These are phyloP conservation scores for Chrysopogon serrulatus DNA, from an alignment of 176 grass and related monocot genomes.

Conservation along the genomic window DNA sequence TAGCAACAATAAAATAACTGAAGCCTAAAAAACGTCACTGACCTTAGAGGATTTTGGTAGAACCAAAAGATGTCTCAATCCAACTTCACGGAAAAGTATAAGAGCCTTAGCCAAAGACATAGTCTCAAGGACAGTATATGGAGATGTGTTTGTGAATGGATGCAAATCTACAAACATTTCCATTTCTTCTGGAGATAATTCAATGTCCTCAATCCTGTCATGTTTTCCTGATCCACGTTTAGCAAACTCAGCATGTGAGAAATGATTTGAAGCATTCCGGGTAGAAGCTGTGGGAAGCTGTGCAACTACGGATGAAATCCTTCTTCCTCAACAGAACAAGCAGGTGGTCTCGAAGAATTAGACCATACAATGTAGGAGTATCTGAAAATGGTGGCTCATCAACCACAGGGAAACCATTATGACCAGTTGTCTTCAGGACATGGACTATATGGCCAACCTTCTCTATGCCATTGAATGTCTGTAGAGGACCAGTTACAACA, in stretches of 20 bases:
- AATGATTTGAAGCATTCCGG: slow-evolving; percentile 43
- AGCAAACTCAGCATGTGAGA: slow-evolving; percentile 68
- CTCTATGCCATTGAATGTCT: slow-evolving; percentile 68
- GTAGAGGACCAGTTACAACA: slow-evolving; percentile 85
- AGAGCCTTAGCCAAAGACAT: slow-evolving; percentile 96
- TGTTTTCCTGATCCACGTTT: slow-evolving; percentile 79
- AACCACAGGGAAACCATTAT: slow-evolving; percentile 88
- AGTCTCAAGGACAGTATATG: slow-evolving; percentile 94
- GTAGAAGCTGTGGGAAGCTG: slow-evolving; percentile 27
- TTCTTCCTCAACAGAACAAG: slow-evolving; percentile 92
- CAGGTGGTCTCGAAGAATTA: slow-evolving; percentile 75
- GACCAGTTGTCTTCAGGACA: slow-evolving; percentile 70
- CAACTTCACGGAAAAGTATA: slow-evolving; percentile 87
- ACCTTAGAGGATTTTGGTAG: slow-evolving; percentile 79
- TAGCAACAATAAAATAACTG: not conserved
- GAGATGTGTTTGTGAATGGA: slow-evolving; percentile 88
- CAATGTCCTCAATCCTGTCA: slow-evolving; percentile 61
- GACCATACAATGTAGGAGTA: slow-evolving; percentile 58
- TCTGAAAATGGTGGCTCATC: slow-evolving; percentile 74
- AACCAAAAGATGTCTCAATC: slow-evolving; percentile 88
- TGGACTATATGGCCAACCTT: slow-evolving; percentile 86
- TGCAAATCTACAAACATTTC: slow-evolving; percentile 95
- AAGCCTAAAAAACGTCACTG: slow-evolving; percentile 8
- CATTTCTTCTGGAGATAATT: slow-evolving; percentile 71
- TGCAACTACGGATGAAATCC: slow-evolving; percentile 37